Conservation (phyloP, 371 early-diverging fungal species). For the Mucor mucedo region DNA sequence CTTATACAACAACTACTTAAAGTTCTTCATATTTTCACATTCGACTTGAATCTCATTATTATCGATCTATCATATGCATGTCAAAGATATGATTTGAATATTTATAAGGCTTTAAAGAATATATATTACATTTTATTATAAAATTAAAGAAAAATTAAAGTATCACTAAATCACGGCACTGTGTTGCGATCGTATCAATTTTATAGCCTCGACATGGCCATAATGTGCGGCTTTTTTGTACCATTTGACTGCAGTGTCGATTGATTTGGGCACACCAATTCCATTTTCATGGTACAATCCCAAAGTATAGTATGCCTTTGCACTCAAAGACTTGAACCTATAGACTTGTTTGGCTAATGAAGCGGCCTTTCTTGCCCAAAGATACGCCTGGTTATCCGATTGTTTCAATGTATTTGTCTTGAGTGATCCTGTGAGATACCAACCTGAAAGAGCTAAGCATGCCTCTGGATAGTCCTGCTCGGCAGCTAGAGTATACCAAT, state of each 20-base stretch:
- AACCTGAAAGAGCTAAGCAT: slow-evolving; percentile 83
- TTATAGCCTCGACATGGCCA: slow-evolving; percentile 26
- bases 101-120: too few species aligned
- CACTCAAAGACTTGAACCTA: slow-evolving; percentile 63
- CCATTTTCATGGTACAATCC: slow-evolving; percentile 81
- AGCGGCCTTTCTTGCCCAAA: slow-evolving; percentile 67
- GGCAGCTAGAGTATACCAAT: slow-evolving; percentile 94
- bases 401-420: slow-evolving; percentile 67
- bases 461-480: slow-evolving; percentile 80
- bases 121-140: too few species aligned
- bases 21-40: too few species aligned
- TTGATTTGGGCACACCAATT: slow-evolving; percentile 59
- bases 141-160: too few species aligned
- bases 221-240: slow-evolving; percentile 28
- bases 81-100: neutral
- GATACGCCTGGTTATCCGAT: slow-evolving; percentile 77
- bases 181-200: slow-evolving; percentile 1
- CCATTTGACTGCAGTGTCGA: slow-evolving; percentile 24
- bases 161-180: neutral
- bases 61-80: too few species aligned
- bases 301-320: slow-evolving; percentile 83
- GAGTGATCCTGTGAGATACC: slow-evolving; percentile 84
- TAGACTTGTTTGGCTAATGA: slow-evolving; percentile 41
- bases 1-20: too few species aligned
- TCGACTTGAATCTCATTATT: too few species aligned